phyloP scores from a whole-genome alignment of 2,329 filamentous ascomycete genomes.

The Fusarium hostae region DNA sequence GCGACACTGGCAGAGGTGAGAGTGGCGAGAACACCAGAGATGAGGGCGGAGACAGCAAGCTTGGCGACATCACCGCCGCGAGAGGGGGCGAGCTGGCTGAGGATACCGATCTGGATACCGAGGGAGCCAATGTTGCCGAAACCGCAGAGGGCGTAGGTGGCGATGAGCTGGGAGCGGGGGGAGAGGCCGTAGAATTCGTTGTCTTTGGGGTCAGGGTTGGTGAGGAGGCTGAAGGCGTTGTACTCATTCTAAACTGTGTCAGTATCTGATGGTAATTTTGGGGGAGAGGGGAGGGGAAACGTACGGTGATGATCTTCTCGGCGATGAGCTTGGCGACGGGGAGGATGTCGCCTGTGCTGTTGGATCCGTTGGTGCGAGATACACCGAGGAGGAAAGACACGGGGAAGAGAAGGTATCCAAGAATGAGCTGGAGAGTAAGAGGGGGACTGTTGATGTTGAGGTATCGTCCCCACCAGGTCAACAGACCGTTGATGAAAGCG shows the following conservation, averaged over 20 bases:
- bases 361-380: conserved; percentile 53
- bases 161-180: conserved; percentile 80
- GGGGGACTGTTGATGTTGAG: conserved; percentile 75
- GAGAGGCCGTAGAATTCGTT: conserved; percentile 67
- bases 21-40: conserved; percentile 82
- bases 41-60: conserved; percentile 79
- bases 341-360: conserved; percentile 65
- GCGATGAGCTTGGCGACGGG: conserved; percentile 83
- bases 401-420: conserved; percentile 82
- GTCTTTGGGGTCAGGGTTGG: conserved; percentile 61
- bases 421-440: conserved; percentile 77
- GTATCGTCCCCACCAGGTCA: conserved; percentile 87
- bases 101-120: conserved; percentile 89
- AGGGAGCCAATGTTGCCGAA: conserved; percentile 90
- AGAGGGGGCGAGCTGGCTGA: conserved; percentile 81
- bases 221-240: conserved; percentile 73
- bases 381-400: conserved; percentile 86
- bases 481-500: conserved; percentile 77
- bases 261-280: background rate
- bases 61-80: conserved; percentile 79
- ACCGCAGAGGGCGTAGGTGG: conserved; percentile 84
- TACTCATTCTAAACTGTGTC: conserved; percentile 73
- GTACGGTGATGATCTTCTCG: conserved; percentile 80
- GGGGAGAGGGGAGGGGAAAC: conserved; percentile 22
- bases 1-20: conserved; percentile 82